Percentiles rank a stretch among this genome's conserved stretches.
Evolutionary conservation across 495 filamentous ascomycete genomes (phyloP).

Genomic region (Cenococcum geophilum): DNA sequence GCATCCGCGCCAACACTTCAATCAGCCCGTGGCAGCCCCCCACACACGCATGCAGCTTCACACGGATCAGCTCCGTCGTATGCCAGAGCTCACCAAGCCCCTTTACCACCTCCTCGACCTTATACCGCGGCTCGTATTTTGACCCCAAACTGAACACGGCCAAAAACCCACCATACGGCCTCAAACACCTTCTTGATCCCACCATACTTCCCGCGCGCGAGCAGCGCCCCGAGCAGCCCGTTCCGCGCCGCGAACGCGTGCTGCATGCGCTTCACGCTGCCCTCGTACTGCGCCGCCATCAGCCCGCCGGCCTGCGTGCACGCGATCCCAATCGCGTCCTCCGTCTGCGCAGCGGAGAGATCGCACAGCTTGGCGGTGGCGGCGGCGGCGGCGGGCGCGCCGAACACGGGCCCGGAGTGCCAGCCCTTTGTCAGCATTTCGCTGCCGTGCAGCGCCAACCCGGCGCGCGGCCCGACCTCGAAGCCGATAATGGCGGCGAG

Average conservation of each 20-base stretch:
- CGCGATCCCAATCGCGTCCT: slow-evolving; percentile 26
- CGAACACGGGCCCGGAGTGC: slow-evolving; percentile 46
- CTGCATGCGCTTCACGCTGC: slow-evolving; percentile 44
- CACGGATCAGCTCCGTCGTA: slow-evolving; percentile 33
- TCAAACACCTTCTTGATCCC: slow-evolving; percentile 47
- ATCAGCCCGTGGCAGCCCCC: slow-evolving; percentile 37
- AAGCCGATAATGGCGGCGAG: slow-evolving; percentile 40
- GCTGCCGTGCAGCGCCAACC: slow-evolving; percentile 38
- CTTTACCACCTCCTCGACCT: slow-evolving; percentile 33
- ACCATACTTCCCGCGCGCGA: slow-evolving; percentile 39
- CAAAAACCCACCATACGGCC: slow-evolving; percentile 43
- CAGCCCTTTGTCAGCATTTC: slow-evolving; percentile 42
- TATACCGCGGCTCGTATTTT: slow-evolving; percentile 34
- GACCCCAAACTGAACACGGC: slow-evolving; percentile 38
- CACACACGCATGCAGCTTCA: slow-evolving; percentile 43
- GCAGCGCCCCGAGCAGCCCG: slow-evolving; percentile 41
- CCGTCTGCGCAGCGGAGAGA: slow-evolving; percentile 33
- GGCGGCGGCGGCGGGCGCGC: slow-evolving; percentile 40
- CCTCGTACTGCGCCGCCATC: slow-evolving; percentile 45
- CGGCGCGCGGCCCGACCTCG: slow-evolving; percentile 42
- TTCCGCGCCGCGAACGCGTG: slow-evolving; percentile 46
- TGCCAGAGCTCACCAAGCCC: slow-evolving; percentile 42
- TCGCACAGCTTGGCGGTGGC: slow-evolving; percentile 40
- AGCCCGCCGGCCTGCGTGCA: slow-evolving; percentile 35
- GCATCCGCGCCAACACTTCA: slow-evolving; percentile 22